Conservation (phyloP, 2,329 filamentous ascomycete genomes). For the Arthrobotrys megalospora region DNA sequence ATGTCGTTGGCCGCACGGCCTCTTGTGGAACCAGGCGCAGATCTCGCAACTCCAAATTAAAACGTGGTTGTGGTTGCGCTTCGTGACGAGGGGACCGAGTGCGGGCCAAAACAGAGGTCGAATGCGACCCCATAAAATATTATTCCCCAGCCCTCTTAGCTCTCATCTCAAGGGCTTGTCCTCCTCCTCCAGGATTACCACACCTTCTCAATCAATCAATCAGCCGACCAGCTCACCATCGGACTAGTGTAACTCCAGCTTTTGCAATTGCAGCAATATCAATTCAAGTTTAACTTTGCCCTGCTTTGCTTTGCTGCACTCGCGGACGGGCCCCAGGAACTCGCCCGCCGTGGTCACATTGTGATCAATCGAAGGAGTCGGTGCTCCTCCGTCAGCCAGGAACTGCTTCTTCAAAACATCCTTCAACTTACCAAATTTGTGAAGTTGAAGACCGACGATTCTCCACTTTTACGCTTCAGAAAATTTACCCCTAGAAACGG, state of each 20-base stretch:
- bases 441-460: slow-evolving; percentile 44
- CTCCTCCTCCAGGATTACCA: slow-evolving; percentile 15
- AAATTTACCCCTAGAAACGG: slow-evolving; percentile 40
- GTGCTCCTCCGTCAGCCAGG: slow-evolving; percentile 4
- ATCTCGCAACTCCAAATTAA: slow-evolving; percentile 50
- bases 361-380: slow-evolving; percentile 20
- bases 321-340: slow-evolving; percentile 7
- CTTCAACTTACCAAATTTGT: not conserved
- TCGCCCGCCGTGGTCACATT: slow-evolving; percentile 4
- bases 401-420: slow-evolving; percentile 1
- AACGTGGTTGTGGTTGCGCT: slow-evolving; percentile 8
- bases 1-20: slow-evolving; percentile 46
- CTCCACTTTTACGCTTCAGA: slow-evolving; percentile 42
- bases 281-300: slow-evolving; percentile 4
- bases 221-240: slow-evolving; percentile 18
- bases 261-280: slow-evolving; percentile 1
- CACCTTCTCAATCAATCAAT: slow-evolving; percentile 30
- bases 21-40: slow-evolving; percentile 42
- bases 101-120: not conserved
- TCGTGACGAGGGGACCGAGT: slow-evolving; percentile 14
- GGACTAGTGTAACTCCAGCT: slow-evolving; percentile 11
- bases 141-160: slow-evolving; percentile 13
- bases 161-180: slow-evolving; percentile 9
- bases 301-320: not conserved
- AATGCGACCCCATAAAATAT: slow-evolving; percentile 36